A percentile compares a stretch with the other conserved stretches of the same genome.
Evolutionary conservation across 2,329 filamentous ascomycete species (phyloP).

Genomic region (Scytalidium lignicola): DNA sequence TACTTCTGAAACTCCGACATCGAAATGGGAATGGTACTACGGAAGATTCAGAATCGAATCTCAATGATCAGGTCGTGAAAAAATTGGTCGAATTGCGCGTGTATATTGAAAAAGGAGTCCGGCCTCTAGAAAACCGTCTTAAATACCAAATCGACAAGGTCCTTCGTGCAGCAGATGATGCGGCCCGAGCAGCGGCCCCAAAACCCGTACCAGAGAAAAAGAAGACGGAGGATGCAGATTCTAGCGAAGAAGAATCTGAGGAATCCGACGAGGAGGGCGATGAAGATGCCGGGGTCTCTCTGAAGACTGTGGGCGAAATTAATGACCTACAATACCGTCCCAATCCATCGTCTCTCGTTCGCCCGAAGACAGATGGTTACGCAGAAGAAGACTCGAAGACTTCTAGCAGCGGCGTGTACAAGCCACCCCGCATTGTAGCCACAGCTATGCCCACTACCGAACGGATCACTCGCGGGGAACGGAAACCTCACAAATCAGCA

Average conservation of each 20-base stretch:
- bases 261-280: slow-evolving; percentile 34
- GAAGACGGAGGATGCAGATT: slow-evolving; percentile 7
- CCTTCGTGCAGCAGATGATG: slow-evolving; percentile 75
- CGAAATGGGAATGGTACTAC: slow-evolving; percentile 22
- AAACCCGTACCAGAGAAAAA: slow-evolving; percentile 7
- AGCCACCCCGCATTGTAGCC: slow-evolving; percentile 81
- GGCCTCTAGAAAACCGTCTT: slow-evolving; percentile 81
- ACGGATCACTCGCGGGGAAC: slow-evolving; percentile 34
- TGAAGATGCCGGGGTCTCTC: background rate
- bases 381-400: slow-evolving; percentile 29
- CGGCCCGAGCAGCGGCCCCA: slow-evolving; percentile 22
- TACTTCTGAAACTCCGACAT: slow-evolving; percentile 73
- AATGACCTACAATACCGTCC: slow-evolving; percentile 60
- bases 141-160: slow-evolving; percentile 97
- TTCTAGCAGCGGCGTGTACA: slow-evolving; percentile 68
- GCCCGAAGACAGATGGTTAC: slow-evolving; percentile 14
- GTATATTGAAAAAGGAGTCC: slow-evolving; percentile 87
- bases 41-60: slow-evolving; percentile 34
- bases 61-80: slow-evolving; percentile 66
- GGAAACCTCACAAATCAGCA: slow-evolving; percentile 65
- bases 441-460: slow-evolving; percentile 69
- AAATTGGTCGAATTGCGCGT: slow-evolving; percentile 90
- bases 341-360: slow-evolving; percentile 44
- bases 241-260: slow-evolving; percentile 20
- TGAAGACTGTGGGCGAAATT: slow-evolving; percentile 28